Base-by-base conservation (phyloP, 2,329 filamentous ascomycete species). In the Onygena corvina region DNA sequence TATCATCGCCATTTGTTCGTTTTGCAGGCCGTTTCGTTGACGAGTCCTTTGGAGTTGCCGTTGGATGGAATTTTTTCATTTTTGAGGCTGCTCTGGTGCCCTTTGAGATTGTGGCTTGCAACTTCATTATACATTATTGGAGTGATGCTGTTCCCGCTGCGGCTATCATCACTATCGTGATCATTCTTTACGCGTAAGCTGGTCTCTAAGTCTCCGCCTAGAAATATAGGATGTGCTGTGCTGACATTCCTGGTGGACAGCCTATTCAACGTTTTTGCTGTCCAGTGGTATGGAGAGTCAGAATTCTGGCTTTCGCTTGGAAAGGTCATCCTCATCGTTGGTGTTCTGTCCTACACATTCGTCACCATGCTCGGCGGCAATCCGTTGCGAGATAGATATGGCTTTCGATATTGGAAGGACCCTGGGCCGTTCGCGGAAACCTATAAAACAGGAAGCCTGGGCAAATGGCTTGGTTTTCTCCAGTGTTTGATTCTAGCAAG, bases 351-450 rank as follows among this genome's bases (percentile, higher is more conserved):
- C 54, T 89, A 86, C 67, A 90, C 86, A 1, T 86, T 94, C 59
- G 74, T 93, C 55, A 79, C 80, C 55, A 90, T 92, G 81, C 68
- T 92, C 1, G 87, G 86, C 5, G 87, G 84, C 2, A 92, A 90
- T 56, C 87, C 87, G 0, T 62, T 79, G 0, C 71, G 76, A 31
- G 83, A 89, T 56, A 71, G 76, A 0, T 85, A 85, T 54, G 85
- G 85, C 0, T 90, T 90, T 61, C 74, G 81, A 14, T 79, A 81
- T 60, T 84, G 81, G 71, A 65, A 64, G 9, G 61, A 72, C 6
- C 85, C 84, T 0, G 85, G 85, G 1, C 72, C 84, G 0, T 89
- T 90, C 61, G 75, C 76, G 2, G 75, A 81, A 53, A 74, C 81
- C 44, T 80, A 83, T 60, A 76, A 74, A 29, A 70, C 70, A 0